Evolutionary conservation across 306 rosid species (phyloP).

Genomic region (Chamaecrista fasciculata): DNA sequence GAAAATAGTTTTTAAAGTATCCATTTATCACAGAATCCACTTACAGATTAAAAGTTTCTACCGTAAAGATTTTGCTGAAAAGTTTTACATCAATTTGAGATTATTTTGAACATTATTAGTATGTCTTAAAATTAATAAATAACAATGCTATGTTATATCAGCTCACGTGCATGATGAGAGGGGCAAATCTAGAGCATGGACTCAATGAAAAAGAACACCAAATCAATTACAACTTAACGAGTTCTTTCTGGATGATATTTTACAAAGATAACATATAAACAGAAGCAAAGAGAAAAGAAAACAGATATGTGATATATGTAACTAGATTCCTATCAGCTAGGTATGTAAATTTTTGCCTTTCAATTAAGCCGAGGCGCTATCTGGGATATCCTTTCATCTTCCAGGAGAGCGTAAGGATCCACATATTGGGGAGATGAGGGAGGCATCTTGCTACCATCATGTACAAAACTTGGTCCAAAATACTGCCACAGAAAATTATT

Average conservation of each 20-base stretch:
- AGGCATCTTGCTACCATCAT: constrained; percentile 59
- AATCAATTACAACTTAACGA: constrained; percentile 25
- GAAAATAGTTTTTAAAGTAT: not conserved
- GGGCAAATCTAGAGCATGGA: constrained; percentile 23
- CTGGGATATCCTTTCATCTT: constrained; percentile 88
- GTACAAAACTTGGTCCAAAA: constrained; percentile 76
- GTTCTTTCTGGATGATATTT: constrained; percentile 30
- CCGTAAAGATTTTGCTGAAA: not conserved
- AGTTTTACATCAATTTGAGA: not conserved
- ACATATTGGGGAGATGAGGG: constrained; percentile 69
- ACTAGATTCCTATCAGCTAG: constrained; percentile 37
- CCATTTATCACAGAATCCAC: not conserved
- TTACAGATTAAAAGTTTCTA: not conserved
- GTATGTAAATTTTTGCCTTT: constrained; percentile 33
- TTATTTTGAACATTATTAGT: not conserved
- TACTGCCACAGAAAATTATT: constrained; percentile 50
- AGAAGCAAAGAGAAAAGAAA: constrained; percentile 29
- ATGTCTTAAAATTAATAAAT: not conserved
- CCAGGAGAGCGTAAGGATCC: constrained; percentile 86
- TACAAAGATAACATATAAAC: constrained; percentile 38
- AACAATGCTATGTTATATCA: not conserved
- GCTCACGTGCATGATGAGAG: not conserved
- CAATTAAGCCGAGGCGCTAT: constrained; percentile 70
- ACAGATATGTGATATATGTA: constrained; percentile 29
- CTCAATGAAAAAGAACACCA: constrained; percentile 26